phyloP scores from a whole-genome alignment of 2,329 filamentous ascomycete genomes.

The Ophiostoma piceae region DNA sequence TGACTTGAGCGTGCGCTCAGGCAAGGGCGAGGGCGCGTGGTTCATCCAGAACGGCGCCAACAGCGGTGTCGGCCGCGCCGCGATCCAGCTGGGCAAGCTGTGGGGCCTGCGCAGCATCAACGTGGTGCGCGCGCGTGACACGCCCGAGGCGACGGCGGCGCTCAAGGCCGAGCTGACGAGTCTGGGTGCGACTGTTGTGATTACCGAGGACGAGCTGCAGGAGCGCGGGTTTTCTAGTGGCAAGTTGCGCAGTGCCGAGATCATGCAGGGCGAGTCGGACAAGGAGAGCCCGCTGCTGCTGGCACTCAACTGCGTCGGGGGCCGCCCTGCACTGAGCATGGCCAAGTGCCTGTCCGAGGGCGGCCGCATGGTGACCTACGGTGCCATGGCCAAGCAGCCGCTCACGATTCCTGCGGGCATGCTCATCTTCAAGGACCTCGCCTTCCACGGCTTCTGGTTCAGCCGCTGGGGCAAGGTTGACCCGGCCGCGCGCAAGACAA shows the following conservation, averaged over 20 bases:
- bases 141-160: slow-evolving; percentile 57
- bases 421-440: slow-evolving; percentile 88
- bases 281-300: slow-evolving; percentile 55
- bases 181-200: slow-evolving; percentile 53
- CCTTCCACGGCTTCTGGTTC: slow-evolving; percentile 92
- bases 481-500: slow-evolving; percentile 66
- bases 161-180: slow-evolving; percentile 48
- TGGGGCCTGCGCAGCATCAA: slow-evolving; percentile 94
- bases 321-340: slow-evolving; percentile 72
- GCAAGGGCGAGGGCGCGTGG: slow-evolving; percentile 74
- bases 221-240: slow-evolving; percentile 55
- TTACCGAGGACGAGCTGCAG: slow-evolving; percentile 52
- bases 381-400: slow-evolving; percentile 88
- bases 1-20: slow-evolving; percentile 43
- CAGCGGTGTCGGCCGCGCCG: slow-evolving; percentile 82
- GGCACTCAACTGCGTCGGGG: slow-evolving; percentile 90
- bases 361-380: slow-evolving; percentile 83
- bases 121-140: slow-evolving; percentile 69
- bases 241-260: slow-evolving; percentile 47
- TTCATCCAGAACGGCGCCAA: slow-evolving; percentile 97
- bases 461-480: slow-evolving; percentile 79
- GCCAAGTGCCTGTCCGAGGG: slow-evolving; percentile 66
- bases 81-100: slow-evolving; percentile 76
- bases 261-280: slow-evolving; percentile 67
- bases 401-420: slow-evolving; percentile 74